Evolutionary conservation across 2,329 filamentous ascomycete genomes (phyloP).

Genomic region (Endothia cerciana): DNA sequence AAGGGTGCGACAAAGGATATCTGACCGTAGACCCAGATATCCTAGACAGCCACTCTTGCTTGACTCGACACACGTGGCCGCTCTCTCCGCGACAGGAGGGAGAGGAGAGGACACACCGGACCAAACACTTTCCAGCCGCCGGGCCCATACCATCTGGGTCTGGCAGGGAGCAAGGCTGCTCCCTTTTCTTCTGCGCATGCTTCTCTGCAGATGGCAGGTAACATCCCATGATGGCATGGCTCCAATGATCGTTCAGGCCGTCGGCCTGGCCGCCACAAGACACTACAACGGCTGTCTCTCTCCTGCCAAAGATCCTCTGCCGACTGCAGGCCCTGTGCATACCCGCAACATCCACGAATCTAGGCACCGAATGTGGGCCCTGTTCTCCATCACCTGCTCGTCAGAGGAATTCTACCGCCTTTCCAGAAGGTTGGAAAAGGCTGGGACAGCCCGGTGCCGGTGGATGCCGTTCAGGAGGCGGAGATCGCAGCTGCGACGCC

Average conservation of each 20-base stretch:
- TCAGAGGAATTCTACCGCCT: constrained; percentile 39
- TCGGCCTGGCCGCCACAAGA: constrained; percentile 32
- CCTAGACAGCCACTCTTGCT: constrained; percentile 43
- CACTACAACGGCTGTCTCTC: constrained; percentile 12
- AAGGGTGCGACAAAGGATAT: constrained; percentile 52
- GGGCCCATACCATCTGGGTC: constrained; percentile 7
- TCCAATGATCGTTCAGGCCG: constrained; percentile 23
- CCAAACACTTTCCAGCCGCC: constrained; percentile 18
- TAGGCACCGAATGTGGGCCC: constrained; percentile 26
- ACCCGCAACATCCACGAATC: constrained; percentile 35
- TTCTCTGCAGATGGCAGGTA: constrained; percentile 29
- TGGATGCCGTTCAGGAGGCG: constrained; percentile 33
- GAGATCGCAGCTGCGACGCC: constrained; percentile 44
- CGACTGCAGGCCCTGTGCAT: constrained; percentile 40
- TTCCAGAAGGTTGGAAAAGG: constrained; percentile 45
- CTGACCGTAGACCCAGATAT: constrained; percentile 40
- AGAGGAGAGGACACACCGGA: constrained; percentile 15
- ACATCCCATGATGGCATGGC: constrained; percentile 20
- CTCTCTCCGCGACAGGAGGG: constrained; percentile 34
- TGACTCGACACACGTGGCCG: constrained; percentile 62
- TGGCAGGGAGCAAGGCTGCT: constrained; percentile 21
- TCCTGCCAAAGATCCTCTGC: constrained; percentile 34
- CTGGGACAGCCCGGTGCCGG: constrained; percentile 35
- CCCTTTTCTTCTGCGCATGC: constrained; percentile 26
- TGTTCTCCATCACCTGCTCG: constrained; percentile 20